Evolutionary conservation across 2,329 filamentous ascomycete genomes (phyloP).

Genomic region (Stachybotrys chartarum): DNA sequence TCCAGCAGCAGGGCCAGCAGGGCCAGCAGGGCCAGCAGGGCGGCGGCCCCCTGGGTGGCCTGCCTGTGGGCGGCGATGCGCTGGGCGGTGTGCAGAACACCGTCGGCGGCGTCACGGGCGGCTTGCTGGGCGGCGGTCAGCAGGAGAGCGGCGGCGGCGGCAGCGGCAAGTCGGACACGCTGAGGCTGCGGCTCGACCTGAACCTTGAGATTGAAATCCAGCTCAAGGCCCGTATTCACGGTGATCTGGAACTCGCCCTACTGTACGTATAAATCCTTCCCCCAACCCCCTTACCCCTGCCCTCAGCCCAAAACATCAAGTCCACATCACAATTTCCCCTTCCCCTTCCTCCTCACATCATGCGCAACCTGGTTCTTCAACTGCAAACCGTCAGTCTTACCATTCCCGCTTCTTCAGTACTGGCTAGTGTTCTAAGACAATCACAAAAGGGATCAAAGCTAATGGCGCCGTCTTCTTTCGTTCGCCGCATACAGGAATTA

Average conservation of each 20-base stretch:
- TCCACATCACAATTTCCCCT: not conserved
- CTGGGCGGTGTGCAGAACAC: constrained; percentile 31
- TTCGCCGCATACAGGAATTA: not conserved
- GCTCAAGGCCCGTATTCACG: constrained; percentile 78
- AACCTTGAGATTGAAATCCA: constrained; percentile 82
- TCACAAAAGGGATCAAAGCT: not conserved
- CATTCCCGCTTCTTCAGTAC: not conserved
- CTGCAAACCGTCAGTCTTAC: not conserved
- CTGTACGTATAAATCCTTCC: constrained; percentile 34
- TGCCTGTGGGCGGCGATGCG: constrained; percentile 27
- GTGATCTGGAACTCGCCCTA: constrained; percentile 72
- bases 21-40: constrained; percentile 5
- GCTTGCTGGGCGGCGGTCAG: constrained; percentile 26
- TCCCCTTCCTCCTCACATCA: constrained; percentile 5
- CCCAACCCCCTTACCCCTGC: constrained; percentile 41
- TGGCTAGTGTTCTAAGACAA: not conserved
- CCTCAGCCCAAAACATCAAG: not conserved
- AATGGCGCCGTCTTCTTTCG: not conserved
- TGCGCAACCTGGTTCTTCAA: not conserved
- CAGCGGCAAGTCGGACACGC: constrained; percentile 36
- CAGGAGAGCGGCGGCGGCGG: constrained; percentile 22
- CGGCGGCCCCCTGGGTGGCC: constrained; percentile 26
- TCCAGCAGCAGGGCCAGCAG: constrained; percentile 8
- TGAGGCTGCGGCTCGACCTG: constrained; percentile 68
- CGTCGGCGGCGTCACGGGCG: constrained; percentile 31